Percentiles rank a stretch among this genome's conserved stretches.
These are phyloP conservation scores for Ploettnerulaceae sp. DNA, from an alignment of 2,329 filamentous ascomycete genomes.

Conservation along the genomic window DNA sequence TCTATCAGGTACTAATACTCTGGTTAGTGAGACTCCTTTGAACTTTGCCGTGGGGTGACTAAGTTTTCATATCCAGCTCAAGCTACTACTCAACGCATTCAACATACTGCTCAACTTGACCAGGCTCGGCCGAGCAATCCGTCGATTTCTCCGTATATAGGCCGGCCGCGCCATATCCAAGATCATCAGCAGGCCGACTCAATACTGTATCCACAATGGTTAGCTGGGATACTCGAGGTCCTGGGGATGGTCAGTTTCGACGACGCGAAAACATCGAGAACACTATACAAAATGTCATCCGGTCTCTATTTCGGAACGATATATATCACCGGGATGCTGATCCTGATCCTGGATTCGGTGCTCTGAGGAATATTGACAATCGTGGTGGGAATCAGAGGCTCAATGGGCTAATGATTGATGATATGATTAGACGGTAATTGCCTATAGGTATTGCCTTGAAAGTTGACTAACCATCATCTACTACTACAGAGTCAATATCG, in stretches of 20 bases:
- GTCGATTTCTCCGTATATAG: no score
- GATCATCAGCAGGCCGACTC: background rate
- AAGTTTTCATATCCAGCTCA: no score
- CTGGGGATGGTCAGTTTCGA: background rate
- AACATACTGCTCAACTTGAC: no score
- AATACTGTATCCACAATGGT: background rate
- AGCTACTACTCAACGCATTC: no score
- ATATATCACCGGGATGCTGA: conserved; percentile 6
- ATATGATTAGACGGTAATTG: conserved; percentile 15
- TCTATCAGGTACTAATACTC: no score
- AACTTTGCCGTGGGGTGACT: no score
- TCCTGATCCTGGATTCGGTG: background rate
- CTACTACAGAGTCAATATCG: conserved; percentile 23
- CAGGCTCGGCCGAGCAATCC: no score
- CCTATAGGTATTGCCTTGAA: no score
- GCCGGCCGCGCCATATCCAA: background rate
- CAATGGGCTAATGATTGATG: conserved; percentile 6
- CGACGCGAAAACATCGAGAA: conserved; percentile 7
- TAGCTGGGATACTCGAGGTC: background rate
- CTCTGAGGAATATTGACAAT: background rate
- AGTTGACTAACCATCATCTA: no score
- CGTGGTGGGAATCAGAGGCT: background rate
- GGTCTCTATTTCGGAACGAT: conserved; percentile 7
- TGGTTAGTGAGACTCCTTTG: no score
- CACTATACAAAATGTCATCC: conserved; percentile 3